phyloP scores from a whole-genome alignment of 306 rosid species.

The peach (Prunus persica) region Prunus_persica_NCBIv2 NC_034014.1:9074001-9074500 shows the following conservation, averaged over 20 bases:
- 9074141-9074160: constrained; percentile 38
- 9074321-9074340: not conserved
- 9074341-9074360: constrained; percentile 46
- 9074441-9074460: constrained; percentile 37
- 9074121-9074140: constrained; percentile 49
- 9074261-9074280: constrained; percentile 12
- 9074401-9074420: constrained; percentile 56
- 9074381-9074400: constrained; percentile 46
- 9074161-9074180: constrained; percentile 44
- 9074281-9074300: not conserved
- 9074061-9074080: not conserved
- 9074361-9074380: constrained; percentile 55
- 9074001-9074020: not conserved
- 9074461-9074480: not conserved
- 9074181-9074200: constrained; percentile 42
- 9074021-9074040: not conserved
- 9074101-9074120: constrained; percentile 60
- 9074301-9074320: not conserved
- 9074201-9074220: constrained; percentile 6
- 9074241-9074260: constrained; percentile 15
- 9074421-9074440: constrained; percentile 61
- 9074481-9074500: not conserved
- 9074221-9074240: not conserved
- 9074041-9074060: not conserved
- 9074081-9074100: not conserved